phyloP scores from a whole-genome alignment of 768 basidiomycete species.

The Pholiota conissans region DNA sequence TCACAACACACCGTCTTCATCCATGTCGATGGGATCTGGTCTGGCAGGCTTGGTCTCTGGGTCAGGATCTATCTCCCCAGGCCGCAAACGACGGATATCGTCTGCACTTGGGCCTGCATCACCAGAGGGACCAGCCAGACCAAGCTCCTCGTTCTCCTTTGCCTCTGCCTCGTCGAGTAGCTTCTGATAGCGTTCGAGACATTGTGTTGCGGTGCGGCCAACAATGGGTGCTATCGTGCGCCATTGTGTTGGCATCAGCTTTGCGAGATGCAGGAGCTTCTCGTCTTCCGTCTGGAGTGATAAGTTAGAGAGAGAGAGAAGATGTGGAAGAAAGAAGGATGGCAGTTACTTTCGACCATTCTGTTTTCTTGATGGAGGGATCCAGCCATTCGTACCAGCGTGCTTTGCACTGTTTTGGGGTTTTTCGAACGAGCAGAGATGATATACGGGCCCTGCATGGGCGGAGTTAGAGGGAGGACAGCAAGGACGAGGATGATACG shows the following conservation, averaged over 20 bases:
- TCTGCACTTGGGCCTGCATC: conserved; percentile 90
- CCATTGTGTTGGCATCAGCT: conserved; percentile 99
- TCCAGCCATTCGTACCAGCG: conserved; percentile 99
- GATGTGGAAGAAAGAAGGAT: neutral
- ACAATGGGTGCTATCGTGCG: conserved; percentile 98
- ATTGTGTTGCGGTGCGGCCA: conserved; percentile 96
- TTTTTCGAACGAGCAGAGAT: conserved; percentile 95
- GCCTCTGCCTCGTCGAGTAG: conserved; percentile 96
- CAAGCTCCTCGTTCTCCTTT: conserved; percentile 94
- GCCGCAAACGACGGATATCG: conserved; percentile 83
- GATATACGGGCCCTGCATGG: conserved; percentile 95
- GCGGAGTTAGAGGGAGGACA: neutral
- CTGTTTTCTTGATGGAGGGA: conserved; percentile 99
- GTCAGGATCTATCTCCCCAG: conserved; percentile 98
- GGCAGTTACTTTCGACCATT: conserved; percentile 89
- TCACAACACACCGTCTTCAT: conserved; percentile 81
- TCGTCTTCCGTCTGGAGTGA: conserved; percentile 86
- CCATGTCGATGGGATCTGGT: conserved; percentile 99
- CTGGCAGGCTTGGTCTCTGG: conserved; percentile 98
- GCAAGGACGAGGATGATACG: conserved; percentile 9
- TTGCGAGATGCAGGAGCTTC: conserved; percentile 95
- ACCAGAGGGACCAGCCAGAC: conserved; percentile 78
- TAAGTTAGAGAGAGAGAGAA: conserved; percentile 5
- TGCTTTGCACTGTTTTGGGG: conserved; percentile 99
- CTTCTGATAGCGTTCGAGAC: conserved; percentile 97